Evolutionary conservation across 2,329 filamentous ascomycete genomes (phyloP), one percentile per base, ranked within the genome.

Genomic region (Calonectria henricotiae): DNA sequence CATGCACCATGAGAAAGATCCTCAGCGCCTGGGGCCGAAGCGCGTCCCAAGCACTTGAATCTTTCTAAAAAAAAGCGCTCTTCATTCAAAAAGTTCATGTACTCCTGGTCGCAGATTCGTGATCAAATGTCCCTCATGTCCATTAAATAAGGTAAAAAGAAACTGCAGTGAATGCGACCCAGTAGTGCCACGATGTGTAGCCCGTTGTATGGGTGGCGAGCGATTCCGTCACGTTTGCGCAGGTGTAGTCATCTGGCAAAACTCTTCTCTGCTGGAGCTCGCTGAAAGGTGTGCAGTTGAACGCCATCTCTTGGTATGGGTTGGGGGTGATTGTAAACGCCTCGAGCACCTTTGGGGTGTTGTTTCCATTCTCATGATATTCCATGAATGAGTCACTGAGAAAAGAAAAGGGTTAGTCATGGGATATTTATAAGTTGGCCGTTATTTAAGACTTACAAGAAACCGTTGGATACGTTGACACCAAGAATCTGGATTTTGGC

Each of bases 251-350:
- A 5, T 65, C 12, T 2, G 68, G 65, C 23, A 74, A 25, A 5
- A 71, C 65, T 3, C 64, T 66, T 23, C 62, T 55, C n/a, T 54
- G 41, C 5, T 44, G 25, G 17, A 74, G 43, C 43, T 69, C 71
- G 17, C 67, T 62, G 41, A 74, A 74, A 0, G 72, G 72, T 11
- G 71, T 73, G 55, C 72, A 74, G 23, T 73, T 66, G 13, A 74
- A 71, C 5, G 61, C 62, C 9, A 37, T 37, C 15, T 43, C 20
- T 49, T 51, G 58, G 5, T 23, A 5, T 9, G 27, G 5, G 35
- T 62, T 65, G 4, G n/a, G 67, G 7, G 6, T 13, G 27, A 74
- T 17, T 1, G 17, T 47, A 30, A 74, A 74, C 44, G 41, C 32
- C 6, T 67, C 43, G 17, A 63, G 5, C 20, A 74, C 71, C 39